Evolutionary conservation across 2,329 filamentous ascomycete species (phyloP), one percentile per base, ranked within the genome.

Genomic region (Penicillium palitans): DNA sequence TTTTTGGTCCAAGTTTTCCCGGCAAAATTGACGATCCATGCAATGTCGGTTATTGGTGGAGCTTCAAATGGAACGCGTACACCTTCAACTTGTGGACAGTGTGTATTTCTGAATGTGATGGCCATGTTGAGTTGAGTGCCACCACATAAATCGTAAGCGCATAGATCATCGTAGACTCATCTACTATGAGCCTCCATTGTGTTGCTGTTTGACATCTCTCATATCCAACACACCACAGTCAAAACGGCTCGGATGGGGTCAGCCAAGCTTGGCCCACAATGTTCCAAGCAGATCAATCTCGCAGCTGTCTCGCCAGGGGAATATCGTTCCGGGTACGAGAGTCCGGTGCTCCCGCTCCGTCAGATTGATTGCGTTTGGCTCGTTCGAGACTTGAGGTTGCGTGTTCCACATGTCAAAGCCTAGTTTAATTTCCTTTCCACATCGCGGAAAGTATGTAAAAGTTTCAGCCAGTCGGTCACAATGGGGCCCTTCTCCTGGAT

Each of bases 41-140:
- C 65, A 29, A 37, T 24, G 40, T 19, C n/a, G 17, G 40, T 67
- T 51, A 67, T 67, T 69, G 67, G 67, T 52, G 54, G 60, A 35
- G 55, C 49, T 27, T 48, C 19, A 60, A 52, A 54, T 52, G 57
- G 55, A 57, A 69, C 67, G 65, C 65, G 67, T 67, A 62, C 57
- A 55, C 45, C 52, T 46, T 49, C 29, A 35, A 15, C 13, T 17
- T 46, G 61, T 65, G 60, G 60, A 35, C 57, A 63, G 52, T 56
- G 49, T 27, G 33, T 31, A 27, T 49, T 53, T 47, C 49, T 62
- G 58, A 64, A 62, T 37, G 19, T 27, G 12, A 31, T 42, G 25
- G 39, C 8, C 9, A 12, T 49, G 52, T 13, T 5, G 4, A 10
- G 29, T 7, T 19, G 52, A 25, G 19, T 27, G 35, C 17, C 17